Evolutionary conservation across 352 stramenopile genomes (phyloP).

Genomic region (Phytophthora macrochlamydospora): DNA sequence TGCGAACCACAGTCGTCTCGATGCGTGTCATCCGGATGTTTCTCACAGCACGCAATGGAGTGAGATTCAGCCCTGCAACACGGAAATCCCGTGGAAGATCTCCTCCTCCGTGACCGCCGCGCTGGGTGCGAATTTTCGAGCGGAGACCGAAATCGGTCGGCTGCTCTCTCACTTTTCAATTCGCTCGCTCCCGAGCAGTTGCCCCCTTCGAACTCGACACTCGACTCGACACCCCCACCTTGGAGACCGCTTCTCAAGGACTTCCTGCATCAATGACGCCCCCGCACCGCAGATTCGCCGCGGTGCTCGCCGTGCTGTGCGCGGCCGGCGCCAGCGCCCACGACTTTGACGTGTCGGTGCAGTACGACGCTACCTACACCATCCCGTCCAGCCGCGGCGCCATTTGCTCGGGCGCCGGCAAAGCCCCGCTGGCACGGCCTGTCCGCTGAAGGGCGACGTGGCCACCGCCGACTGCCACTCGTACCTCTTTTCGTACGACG

Average conservation of each 20-base stretch:
- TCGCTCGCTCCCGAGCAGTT: constrained; percentile 24
- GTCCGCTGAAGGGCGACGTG: constrained; percentile 47
- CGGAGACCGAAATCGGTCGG: background rate
- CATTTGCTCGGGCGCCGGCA: constrained; percentile 49
- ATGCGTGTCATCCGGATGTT: too few species aligned
- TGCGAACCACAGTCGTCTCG: too few species aligned
- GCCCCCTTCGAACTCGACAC: constrained; percentile 11
- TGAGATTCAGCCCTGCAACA: too few species aligned
- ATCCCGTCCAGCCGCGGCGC: constrained; percentile 39
- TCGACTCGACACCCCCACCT: background rate
- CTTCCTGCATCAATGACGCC: background rate
- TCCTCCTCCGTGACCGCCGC: too few species aligned
- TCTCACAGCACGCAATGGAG: too few species aligned
- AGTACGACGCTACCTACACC: constrained; percentile 63
- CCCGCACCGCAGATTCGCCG: constrained; percentile 6
- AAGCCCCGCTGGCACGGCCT: constrained; percentile 45
- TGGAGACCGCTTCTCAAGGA: background rate
- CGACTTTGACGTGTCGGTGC: constrained; percentile 50
- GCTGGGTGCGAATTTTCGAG: too few species aligned
- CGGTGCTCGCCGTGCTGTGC: constrained; percentile 10
- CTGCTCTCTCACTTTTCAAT: constrained; percentile 19
- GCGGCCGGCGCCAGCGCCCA: background rate
- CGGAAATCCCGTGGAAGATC: too few species aligned
- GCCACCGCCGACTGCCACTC: constrained; percentile 44
- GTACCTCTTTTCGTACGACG: constrained; percentile 45